Base-by-base conservation (phyloP, 2,329 filamentous ascomycete genomes). In the Dactylellina haptotyla region DNA sequence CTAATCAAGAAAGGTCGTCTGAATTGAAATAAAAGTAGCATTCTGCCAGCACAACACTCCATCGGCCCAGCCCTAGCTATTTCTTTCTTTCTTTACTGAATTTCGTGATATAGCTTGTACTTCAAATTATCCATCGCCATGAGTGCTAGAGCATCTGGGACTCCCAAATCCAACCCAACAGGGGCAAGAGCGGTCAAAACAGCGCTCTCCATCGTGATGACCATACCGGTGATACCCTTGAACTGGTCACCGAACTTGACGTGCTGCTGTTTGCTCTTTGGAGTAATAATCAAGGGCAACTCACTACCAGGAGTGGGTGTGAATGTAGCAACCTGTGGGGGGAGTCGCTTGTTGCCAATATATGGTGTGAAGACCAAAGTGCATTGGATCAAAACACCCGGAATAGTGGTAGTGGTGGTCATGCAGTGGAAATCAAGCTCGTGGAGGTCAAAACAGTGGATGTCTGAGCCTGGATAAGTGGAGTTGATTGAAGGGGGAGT, bases 51-150 rank as follows among this genome's bases (percentile, higher is more conserved):
- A n/a, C n/a, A n/a, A n/a, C n/a, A n/a, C n/a, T n/a, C n/a, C n/a
- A n/a, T n/a, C n/a, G n/a, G n/a, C n/a, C n/a, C n/a, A n/a, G n/a
- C 18, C 46, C 34, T 10, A 8, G n/a, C 46, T 59, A 16, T 59
- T 45, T 45, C 6, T 45, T 59, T 45, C 41, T 23, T 16, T 59
- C 56, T 41, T 59, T 45, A 46, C 32, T 48, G n/a, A n/a, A n/a
- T 34, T 6, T 34, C 32, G 14, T 34, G 14, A 34, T 34, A 34
- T 34, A 43, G 20, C 14, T 45, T 10, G 25, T 32, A 37, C 8
- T 39, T 54, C 16, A 34, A 26, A 34, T 54, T 54, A 54, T 54
- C 50, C 50, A 32, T 54, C 28, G 8, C 50, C 28, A 37, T 34
- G n/a, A 54, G 9, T 16, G n/a, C 20, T 12, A 37, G 8, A 8